Base-by-base conservation (phyloP, 2,329 filamentous ascomycete species). In the Raffaelea arxii region DNA sequence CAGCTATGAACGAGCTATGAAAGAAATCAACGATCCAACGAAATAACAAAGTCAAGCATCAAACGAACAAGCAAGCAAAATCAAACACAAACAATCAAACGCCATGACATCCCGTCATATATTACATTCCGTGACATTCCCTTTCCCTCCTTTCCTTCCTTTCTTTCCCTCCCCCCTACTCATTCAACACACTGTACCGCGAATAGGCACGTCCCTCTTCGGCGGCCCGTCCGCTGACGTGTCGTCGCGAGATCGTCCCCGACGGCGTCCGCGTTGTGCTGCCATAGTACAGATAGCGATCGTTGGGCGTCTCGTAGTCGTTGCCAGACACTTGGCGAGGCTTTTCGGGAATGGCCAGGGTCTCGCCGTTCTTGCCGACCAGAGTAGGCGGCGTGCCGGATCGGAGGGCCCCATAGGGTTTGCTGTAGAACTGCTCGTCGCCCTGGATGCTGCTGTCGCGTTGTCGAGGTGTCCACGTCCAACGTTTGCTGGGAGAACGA, bases 151-250 rank as follows among this genome's bases (percentile, higher is more conserved):
- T 30, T 16, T 16, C 16, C 27, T 30, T 30, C 27, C 27, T 9
- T 9, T 30, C 27, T 30, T 30, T 30, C 27, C 27, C 9, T 9
- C n/a, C n/a, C n/a, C n/a, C n/a, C n/a, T 48, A 44, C n/a, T 51
- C 46, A 23, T 52, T 49, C 36, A 52, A n/a, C n/a, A 47, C 47
- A 25, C 53, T 52, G 41, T 53, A 58, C 41, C 53, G 53, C n/a
- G 51, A 54, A 37, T 50, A 54, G 55, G 46, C 46, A 46, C 39
- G 66, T 2, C 84, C 84, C 59, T 90, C 85, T 60, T 89, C 84
- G 0, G 74, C 83, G 46, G 80, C 63, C 67, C 84, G 86, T 1
- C 84, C 85, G 58, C 83, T 88, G 3, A 86, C 82, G 50, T 83
- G 79, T 40, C 82, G 66, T 41, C 74, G 66, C 18, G 63, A 66